Conservation (phyloP, 441 rosid species). For the Pelargonium fulgidum region DNA sequence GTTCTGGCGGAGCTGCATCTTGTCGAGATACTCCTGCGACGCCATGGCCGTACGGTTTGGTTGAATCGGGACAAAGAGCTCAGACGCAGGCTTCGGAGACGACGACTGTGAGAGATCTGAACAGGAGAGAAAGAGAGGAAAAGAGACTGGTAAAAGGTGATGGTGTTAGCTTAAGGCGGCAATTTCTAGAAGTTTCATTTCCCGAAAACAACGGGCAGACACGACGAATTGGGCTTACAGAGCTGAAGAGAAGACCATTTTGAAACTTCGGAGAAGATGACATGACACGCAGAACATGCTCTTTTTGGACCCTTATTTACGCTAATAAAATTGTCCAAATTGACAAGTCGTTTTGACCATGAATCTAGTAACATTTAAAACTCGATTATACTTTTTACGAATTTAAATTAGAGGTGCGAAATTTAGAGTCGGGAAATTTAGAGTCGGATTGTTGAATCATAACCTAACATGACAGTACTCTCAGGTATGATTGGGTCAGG, state of each 20-base stretch:
- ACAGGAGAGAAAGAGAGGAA: background rate
- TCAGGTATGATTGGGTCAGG: too few species aligned
- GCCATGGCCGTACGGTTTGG: constrained; percentile 34
- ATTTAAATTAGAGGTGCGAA: too few species aligned
- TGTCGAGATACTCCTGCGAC: constrained; percentile 53
- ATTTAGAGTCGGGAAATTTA: too few species aligned
- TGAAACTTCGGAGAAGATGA: too few species aligned
- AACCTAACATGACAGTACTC: too few species aligned
- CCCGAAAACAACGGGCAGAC: background rate
- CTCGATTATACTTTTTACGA: too few species aligned
- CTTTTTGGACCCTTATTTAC: too few species aligned
- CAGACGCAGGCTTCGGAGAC: background rate
- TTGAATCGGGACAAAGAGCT: background rate
- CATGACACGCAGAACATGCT: too few species aligned
- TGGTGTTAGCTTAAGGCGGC: background rate
- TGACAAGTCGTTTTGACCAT: too few species aligned
- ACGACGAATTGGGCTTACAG: background rate
- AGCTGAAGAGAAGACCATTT: background rate
- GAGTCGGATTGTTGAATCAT: too few species aligned
- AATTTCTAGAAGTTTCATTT: background rate
- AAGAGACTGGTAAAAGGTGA: background rate
- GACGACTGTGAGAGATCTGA: background rate
- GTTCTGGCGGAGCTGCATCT: constrained; percentile 78
- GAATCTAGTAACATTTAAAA: too few species aligned
- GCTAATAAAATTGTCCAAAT: too few species aligned